Evolutionary conservation across 78 protist genomes (phyloP).

Genomic region (Creolimax fragrantissima): DNA sequence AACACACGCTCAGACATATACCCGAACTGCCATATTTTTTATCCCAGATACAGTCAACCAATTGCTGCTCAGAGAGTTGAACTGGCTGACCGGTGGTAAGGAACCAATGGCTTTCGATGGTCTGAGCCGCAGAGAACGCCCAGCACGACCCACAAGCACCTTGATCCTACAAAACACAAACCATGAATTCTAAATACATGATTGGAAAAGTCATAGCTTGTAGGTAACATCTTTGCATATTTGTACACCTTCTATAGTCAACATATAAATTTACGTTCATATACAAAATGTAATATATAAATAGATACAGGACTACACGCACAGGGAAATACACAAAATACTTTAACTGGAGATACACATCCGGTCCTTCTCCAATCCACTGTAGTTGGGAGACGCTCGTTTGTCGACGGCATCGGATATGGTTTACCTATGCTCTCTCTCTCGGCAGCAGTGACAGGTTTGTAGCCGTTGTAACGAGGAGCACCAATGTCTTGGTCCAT

Average conservation of each 20-base stretch:
- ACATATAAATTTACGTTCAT: too few species aligned
- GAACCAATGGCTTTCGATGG: conserved; percentile 42
- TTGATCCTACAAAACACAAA: conserved; percentile 65
- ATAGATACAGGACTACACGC: too few species aligned
- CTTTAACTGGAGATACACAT: conserved; percentile 36
- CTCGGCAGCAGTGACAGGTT: not conserved
- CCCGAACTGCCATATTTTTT: conserved; percentile 29
- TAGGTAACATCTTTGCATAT: too few species aligned
- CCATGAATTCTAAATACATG: too few species aligned
- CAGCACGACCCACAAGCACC: conserved; percentile 65
- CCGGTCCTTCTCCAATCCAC: conserved; percentile 42
- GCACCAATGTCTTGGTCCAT: not conserved
- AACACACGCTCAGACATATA: too few species aligned
- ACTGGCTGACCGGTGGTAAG: not conserved
- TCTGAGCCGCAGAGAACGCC: conserved; percentile 52
- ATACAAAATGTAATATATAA: too few species aligned
- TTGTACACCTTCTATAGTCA: too few species aligned
- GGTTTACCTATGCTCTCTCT: not conserved
- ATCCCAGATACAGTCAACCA: conserved; percentile 51
- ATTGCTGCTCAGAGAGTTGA: conserved; percentile 58
- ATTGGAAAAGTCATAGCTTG: too few species aligned
- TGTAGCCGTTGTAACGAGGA: not conserved
- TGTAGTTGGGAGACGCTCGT: not conserved
- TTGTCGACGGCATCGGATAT: not conserved
- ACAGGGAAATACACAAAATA: too few species aligned